A percentile compares a stretch with the other conserved stretches of the same genome.
phyloP scores from a whole-genome alignment of 129 eudicot species.

The Flaveria bidentis region DNA sequence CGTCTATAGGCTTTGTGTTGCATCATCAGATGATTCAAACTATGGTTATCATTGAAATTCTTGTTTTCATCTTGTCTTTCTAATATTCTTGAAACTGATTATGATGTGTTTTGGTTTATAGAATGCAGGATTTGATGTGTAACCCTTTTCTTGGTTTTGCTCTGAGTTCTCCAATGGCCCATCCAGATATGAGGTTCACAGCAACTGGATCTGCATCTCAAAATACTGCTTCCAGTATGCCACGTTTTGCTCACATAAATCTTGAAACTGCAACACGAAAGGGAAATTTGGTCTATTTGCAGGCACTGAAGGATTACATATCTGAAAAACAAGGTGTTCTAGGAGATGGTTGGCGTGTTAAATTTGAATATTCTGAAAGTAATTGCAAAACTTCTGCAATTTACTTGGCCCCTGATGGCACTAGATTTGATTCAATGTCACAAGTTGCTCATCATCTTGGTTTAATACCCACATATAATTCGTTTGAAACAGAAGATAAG shows the following conservation, averaged over 20 bases:
- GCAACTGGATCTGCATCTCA: slow-evolving; percentile 43
- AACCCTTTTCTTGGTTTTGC: slow-evolving; percentile 40
- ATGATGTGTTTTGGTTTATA: slow-evolving; percentile 29
- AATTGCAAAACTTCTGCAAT: slow-evolving; percentile 43
- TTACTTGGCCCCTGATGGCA: slow-evolving; percentile 63
- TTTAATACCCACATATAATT: slow-evolving; percentile 31
- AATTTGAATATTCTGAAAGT: slow-evolving; percentile 41
- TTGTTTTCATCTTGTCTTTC: slow-evolving; percentile 2
- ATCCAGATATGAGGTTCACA: slow-evolving; percentile 35
- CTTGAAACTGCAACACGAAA: slow-evolving; percentile 40
- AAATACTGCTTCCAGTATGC: slow-evolving; percentile 32
- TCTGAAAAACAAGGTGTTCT: slow-evolving; percentile 45
- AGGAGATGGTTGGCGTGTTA: slow-evolving; percentile 59
- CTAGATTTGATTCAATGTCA: slow-evolving; percentile 47
- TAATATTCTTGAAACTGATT: slow-evolving; percentile 7
- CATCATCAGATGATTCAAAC: slow-evolving; percentile 8
- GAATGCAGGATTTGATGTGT: slow-evolving; percentile 45
- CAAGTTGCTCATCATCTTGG: slow-evolving; percentile 62
- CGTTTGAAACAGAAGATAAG: slow-evolving; percentile 34
- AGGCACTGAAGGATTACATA: slow-evolving; percentile 56
- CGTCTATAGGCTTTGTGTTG: slow-evolving; percentile 8
- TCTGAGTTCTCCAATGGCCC: slow-evolving; percentile 37
- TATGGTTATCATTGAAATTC: slow-evolving; percentile 17
- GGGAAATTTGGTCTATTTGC: slow-evolving; percentile 41
- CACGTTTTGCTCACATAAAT: slow-evolving; percentile 31